Conservation (phyloP, 2,329 filamentous ascomycete genomes). For the Phyllosticta capitalensis region DNA sequence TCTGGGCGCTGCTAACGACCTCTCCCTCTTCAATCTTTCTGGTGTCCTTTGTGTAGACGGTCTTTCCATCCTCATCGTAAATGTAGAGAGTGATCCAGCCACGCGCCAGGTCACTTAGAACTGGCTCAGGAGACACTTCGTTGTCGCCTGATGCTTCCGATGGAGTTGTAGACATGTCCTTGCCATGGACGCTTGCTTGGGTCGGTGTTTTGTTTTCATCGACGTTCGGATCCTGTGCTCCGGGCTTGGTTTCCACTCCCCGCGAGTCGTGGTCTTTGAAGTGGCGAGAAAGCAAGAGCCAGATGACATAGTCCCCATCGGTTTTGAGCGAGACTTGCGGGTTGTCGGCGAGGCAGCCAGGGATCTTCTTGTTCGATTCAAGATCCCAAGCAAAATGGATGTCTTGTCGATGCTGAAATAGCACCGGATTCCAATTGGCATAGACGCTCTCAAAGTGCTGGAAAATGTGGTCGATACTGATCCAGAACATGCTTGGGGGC, state of each 20-base stretch:
- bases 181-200: neutral
- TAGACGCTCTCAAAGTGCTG: constrained; percentile 95
- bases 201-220: too few relatives aligned
- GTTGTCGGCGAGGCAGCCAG: constrained; percentile 62
- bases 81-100: constrained; percentile 86
- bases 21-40: constrained; percentile 59
- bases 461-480: constrained; percentile 74
- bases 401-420: constrained; percentile 76
- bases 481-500: constrained; percentile 80
- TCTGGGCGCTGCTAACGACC: constrained; percentile 93
- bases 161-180: neutral
- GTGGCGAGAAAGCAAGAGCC: constrained; percentile 80
- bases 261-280: constrained; percentile 52
- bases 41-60: constrained; percentile 65
- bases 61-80: constrained; percentile 60
- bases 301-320: constrained; percentile 53
- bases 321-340: constrained; percentile 51
- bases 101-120: constrained; percentile 29
- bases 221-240: neutral
- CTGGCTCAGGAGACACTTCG: constrained; percentile 11
- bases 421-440: constrained; percentile 87
- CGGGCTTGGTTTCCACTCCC: neutral
- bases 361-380: constrained; percentile 45
- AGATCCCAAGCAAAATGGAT: constrained; percentile 81
- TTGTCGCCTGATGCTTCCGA: constrained; percentile 18